Base-by-base conservation (phyloP, 192 early-diverging fungal genomes). In the Backusella parvicylindrica region DNA sequence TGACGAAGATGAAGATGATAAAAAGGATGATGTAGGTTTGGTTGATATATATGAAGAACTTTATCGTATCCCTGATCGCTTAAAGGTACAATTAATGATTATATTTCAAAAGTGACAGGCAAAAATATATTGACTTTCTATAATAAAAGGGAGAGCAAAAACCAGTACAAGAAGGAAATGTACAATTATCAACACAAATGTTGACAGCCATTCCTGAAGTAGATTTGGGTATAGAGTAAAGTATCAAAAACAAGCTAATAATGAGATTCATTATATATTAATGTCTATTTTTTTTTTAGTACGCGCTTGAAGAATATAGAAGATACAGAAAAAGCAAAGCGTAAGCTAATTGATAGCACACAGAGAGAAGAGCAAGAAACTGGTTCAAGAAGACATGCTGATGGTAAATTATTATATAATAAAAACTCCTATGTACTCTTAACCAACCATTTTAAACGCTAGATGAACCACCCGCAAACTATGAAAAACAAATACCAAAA, bases 161-260 rank as follows among this genome's bases (percentile, higher is more conserved):
- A 69, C 91, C 90, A 1, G 87, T 94, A 35, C 83, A 85, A 11
- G 95, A 98, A 74, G 96, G 95, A 13, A 96, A 92, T 71, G 94
- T 95, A 6, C 91, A 95, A 30, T 84, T 94, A 33, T 95, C 95
- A 3, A 87, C 94, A 18, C 88, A 90, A 12, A 95, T 98, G 94
- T 77, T 98, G 36, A 95, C 94, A 6, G 94, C 94, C 4, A 96
- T 98, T 72, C 96, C 95, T 8, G 95, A 96, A 77, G 92, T 95
- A 9, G 94, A 96, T 76, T 82, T 98, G 9, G 96, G 95, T 26
- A 91, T 92, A 43, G 90, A 89, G 87, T 91, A 87, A 26, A 88
- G 18, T 40, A 21, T 30, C 23, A 15, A n/a, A 16, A 0, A 1
- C 1, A 6, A n/a, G 43, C 6, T n/a, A n/a, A 47, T 21, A 47